Evolutionary conservation across 768 basidiomycete species (phyloP), one percentile per base, ranked within the genome.

Genomic region (Termitomyces sp.): DNA sequence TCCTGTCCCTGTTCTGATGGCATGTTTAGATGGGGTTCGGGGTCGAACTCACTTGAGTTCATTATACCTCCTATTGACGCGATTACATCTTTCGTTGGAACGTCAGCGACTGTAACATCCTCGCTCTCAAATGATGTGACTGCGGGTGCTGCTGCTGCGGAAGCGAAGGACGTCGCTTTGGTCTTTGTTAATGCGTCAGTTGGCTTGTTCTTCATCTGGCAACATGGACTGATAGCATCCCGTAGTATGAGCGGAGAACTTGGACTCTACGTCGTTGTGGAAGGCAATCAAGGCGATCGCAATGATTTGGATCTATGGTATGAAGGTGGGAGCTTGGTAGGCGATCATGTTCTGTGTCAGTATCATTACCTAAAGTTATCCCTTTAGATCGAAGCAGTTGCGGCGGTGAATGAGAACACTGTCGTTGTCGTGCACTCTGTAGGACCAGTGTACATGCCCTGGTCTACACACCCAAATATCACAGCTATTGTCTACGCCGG

Each of bases 351-450:
- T 20, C 5, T n/a, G 29, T 10, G 26, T 46, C 29, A 24, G 1
- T 39, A 22, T 49, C 24, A 22, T 28, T 2, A 16, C 18, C 37
- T 37, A 71, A 73, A n/a, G 54, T 68, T 10, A 62, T 6, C 31
- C n/a, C n/a, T n/a, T n/a, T n/a, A 77, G 86, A 60, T 77, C 68
- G 63, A 78, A 56, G 69, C 76, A 0, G 85, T 88, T 4, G 91
- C 93, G 0, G 76, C 81, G 5, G 79, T 82, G 0, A 86, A 85
- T 70, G 81, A 74, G 60, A 92, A 92, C 68, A 92, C 89, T 5
- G 80, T 94, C 54, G 94, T 92, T 26, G 81, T 95, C 16, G 74
- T 89, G 2, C 86, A 93, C 70, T 84, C 84, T 8, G 88, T 92
- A 33, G 92, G 92, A 4, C 86, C 88, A 0, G 80, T 90, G 3